Evolutionary conservation across 208 protist species (phyloP), one percentile per base, ranked within the genome.

Genomic region (Trypanosoma lewisi): DNA sequence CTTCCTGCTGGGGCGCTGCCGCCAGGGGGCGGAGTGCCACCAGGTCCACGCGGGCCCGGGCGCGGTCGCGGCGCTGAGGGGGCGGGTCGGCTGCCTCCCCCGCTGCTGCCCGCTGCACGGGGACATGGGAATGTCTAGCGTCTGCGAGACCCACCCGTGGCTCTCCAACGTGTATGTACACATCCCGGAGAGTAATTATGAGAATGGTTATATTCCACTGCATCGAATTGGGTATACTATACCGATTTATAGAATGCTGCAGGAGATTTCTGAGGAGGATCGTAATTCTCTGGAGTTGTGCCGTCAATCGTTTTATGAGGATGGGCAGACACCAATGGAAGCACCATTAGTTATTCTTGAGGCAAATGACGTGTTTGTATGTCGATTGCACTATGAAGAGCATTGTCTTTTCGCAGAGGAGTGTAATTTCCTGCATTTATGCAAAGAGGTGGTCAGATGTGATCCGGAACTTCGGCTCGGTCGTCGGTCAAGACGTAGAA

Each of bases 401-500:
- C 72, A 82, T 39, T 93, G 87, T 73, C 87, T 81, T 42, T 93
- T 87, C 66, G 83, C 77, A 27, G 83, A 85, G 59, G 83, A 93
- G 50, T 93, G 87, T 59, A 86, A 84, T 52, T 93, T 91, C 49
- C 64, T 93, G 42, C 87, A 93, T 69, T 51, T 93, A 11, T 93
- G 87, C 79, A 83, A 85, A 54, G 52, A 88, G 14, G 73, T 85
- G 7, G 37, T 2, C 9, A 19, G 21, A 50, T n/a, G 44, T 17
- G 53, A 60, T 41, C 28, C 51, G 17, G 34, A 42, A 16, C 45
- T 63, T 30, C 58, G 25, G 3, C 45, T 63, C 8, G 58, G 58
- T 8, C 58, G 58, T 45, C 62, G 53, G 30, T 28, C 51, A 11
- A 8, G 62, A 1, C 19, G 7, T 17, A 39, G 31, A n/a, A 9